Percentiles rank a stretch among this genome's conserved stretches.
These are phyloP conservation scores for Arachnopeziza araneosa DNA, from an alignment of 2,329 filamentous ascomycete species.

Conservation along the genomic window DNA sequence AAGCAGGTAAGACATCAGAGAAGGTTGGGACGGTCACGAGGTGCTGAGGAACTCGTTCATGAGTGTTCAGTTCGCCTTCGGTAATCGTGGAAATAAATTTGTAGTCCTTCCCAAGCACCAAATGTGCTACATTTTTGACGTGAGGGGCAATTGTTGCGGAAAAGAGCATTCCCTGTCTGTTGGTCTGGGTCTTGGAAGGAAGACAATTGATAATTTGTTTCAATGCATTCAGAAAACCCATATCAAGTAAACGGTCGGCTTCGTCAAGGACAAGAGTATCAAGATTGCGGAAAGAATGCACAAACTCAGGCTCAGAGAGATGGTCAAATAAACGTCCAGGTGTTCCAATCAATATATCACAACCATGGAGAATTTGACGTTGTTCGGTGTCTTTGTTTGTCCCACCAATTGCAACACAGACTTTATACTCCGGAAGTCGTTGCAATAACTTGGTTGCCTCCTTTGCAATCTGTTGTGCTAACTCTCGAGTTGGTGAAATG, in stretches of 20 bases:
- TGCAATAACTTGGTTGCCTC: conserved; percentile 54
- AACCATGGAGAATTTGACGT: conserved; percentile 64
- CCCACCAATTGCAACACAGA: conserved; percentile 83
- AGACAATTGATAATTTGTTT: conserved; percentile 54
- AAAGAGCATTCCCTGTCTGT: conserved; percentile 89
- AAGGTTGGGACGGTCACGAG: conserved; percentile 61
- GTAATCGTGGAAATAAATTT: conserved; percentile 86
- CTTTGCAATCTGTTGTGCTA: conserved; percentile 72
- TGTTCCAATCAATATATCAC: conserved; percentile 85
- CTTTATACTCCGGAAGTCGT: conserved; percentile 35
- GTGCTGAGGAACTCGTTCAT: conserved; percentile 77
- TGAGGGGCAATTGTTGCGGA: conserved; percentile 86
- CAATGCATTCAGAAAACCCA: conserved; percentile 70
- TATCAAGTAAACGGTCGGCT: conserved; percentile 97
- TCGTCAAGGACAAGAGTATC: conserved; percentile 93
- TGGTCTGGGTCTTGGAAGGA: conserved; percentile 55
- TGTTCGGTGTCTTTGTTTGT: conserved; percentile 71
- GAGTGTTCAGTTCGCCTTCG: conserved; percentile 77
- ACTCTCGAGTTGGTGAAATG: conserved; percentile 73
- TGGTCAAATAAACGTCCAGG: conserved; percentile 80
- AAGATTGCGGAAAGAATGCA: conserved; percentile 49
- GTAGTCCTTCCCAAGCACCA: conserved; percentile 74
- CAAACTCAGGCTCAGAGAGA: conserved; percentile 50
- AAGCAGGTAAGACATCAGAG: conserved; percentile 68
- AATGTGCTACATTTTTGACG: conserved; percentile 73